phyloP scores from a whole-genome alignment of 2,329 filamentous ascomycete species.

The Lojkania enalia region DNA sequence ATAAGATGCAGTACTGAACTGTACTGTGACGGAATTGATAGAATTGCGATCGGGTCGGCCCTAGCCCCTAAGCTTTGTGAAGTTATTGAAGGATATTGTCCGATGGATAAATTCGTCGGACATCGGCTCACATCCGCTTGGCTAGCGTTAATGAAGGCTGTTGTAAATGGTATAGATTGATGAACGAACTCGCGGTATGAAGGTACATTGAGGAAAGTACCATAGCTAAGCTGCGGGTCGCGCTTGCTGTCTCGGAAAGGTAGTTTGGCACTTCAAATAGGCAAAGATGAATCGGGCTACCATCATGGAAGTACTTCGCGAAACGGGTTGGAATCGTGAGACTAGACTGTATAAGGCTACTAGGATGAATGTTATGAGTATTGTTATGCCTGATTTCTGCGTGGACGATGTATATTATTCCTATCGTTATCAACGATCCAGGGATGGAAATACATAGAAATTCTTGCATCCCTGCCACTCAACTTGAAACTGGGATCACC shows the following conservation, averaged over 20 bases:
- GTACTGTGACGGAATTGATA: slow-evolving; percentile 4
- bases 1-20: not conserved
- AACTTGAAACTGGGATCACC: slow-evolving; percentile 22
- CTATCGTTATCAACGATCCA: slow-evolving; percentile 20
- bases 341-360: not conserved
- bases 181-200: slow-evolving; percentile 4
- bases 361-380: not conserved
- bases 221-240: not conserved
- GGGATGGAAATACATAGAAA: slow-evolving; percentile 8
- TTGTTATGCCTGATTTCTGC: slow-evolving; percentile 1
- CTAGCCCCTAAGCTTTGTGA: slow-evolving; percentile 14
- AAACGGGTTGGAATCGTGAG: slow-evolving; percentile 1
- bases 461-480: slow-evolving; percentile 15
- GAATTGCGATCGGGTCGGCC: slow-evolving; percentile 12
- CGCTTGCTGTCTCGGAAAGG: slow-evolving; percentile 2
- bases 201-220: slow-evolving; percentile 15
- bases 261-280: not conserved
- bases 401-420: slow-evolving; percentile 16
- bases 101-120: slow-evolving; percentile 17
- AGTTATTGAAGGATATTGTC: slow-evolving; percentile 1
- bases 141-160: slow-evolving; percentile 6
- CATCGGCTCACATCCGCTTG: slow-evolving; percentile 13
- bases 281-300: slow-evolving; percentile 6
- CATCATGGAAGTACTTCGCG: slow-evolving; percentile 3
- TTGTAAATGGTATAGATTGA: not conserved